Conservation (phyloP, 352 stramenopile genomes). For the Pythium diclinum region DNA sequence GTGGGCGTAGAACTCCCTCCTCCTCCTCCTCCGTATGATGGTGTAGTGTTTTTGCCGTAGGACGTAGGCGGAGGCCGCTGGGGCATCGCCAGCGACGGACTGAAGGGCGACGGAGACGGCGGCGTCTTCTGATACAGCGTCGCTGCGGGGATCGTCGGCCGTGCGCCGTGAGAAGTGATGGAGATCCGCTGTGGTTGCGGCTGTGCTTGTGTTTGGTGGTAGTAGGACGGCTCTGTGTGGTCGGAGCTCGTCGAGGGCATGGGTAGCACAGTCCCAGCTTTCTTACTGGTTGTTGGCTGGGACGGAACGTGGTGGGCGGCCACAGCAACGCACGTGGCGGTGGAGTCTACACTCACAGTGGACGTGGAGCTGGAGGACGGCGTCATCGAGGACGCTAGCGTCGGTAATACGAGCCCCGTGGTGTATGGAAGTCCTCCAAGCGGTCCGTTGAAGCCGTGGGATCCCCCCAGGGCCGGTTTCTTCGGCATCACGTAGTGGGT, state of each 20-base stretch:
- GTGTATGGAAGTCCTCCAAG: background rate
- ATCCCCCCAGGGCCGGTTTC: conserved; percentile 19
- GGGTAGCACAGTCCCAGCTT: conserved; percentile 19
- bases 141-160: conserved; percentile 14
- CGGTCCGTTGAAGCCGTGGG: conserved; percentile 6
- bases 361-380: conserved; percentile 31
- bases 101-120: conserved; percentile 22
- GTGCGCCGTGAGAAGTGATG: conserved; percentile 56
- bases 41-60: conserved; percentile 50
- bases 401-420: conserved; percentile 18
- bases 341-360: conserved; percentile 25
- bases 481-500: conserved; percentile 23
- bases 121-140: conserved; percentile 15
- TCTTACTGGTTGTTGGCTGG: conserved; percentile 12
- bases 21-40: conserved; percentile 2
- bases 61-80: conserved; percentile 47
- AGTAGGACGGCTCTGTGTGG: background rate
- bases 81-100: conserved; percentile 30
- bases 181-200: conserved; percentile 27
- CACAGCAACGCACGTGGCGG: background rate
- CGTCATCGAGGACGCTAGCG: conserved; percentile 27
- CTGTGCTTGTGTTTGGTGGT: conserved; percentile 1
- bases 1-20: conserved; percentile 4
- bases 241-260: conserved; percentile 7
- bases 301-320: background rate